Percentiles rank a stretch among this genome's conserved stretches.
phyloP scores from a whole-genome alignment of 176 grass and related monocot genomes.

The Raddia distichophylla region DNA sequence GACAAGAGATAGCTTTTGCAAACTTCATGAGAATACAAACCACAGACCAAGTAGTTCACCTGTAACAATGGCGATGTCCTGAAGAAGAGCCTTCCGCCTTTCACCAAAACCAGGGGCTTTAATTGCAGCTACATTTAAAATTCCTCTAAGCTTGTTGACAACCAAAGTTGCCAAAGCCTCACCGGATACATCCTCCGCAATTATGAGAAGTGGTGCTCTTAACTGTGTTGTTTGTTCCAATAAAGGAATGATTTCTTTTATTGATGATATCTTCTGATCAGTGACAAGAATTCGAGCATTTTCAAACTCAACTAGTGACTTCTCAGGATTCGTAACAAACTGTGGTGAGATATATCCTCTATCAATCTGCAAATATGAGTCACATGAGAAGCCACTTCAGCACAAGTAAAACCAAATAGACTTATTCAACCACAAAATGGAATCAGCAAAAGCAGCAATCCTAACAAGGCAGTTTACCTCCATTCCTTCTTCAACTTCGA shows the following conservation, averaged over 20 bases:
- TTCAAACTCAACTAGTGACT: conserved; percentile 91
- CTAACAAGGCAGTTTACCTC: conserved; percentile 50
- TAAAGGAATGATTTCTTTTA: conserved; percentile 87
- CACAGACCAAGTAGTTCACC: conserved; percentile 42
- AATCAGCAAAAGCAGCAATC: neutral
- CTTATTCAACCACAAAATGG: conserved; percentile 1
- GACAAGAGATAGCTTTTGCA: neutral
- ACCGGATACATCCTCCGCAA: conserved; percentile 83
- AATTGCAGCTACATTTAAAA: conserved; percentile 90
- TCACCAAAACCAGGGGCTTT: conserved; percentile 96
- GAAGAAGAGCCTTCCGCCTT: conserved; percentile 86
- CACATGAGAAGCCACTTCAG: conserved; percentile 20
- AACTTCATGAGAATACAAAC: neutral
- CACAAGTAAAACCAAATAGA: neutral
- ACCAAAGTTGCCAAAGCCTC: conserved; percentile 95
- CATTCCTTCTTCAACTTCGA: conserved; percentile 99
- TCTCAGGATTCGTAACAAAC: conserved; percentile 93
- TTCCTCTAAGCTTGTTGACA: conserved; percentile 88
- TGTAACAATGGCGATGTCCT: conserved; percentile 92
- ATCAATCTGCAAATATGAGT: conserved; percentile 55
- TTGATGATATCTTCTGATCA: conserved; percentile 93
- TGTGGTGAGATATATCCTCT: conserved; percentile 92
- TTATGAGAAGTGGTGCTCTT: conserved; percentile 86
- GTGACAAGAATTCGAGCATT: conserved; percentile 85
- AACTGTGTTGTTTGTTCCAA: conserved; percentile 87